Evolutionary conservation across 169 alveolate species (phyloP), one percentile per base, ranked within the genome.

Genomic region (Plasmodium ovale): DNA sequence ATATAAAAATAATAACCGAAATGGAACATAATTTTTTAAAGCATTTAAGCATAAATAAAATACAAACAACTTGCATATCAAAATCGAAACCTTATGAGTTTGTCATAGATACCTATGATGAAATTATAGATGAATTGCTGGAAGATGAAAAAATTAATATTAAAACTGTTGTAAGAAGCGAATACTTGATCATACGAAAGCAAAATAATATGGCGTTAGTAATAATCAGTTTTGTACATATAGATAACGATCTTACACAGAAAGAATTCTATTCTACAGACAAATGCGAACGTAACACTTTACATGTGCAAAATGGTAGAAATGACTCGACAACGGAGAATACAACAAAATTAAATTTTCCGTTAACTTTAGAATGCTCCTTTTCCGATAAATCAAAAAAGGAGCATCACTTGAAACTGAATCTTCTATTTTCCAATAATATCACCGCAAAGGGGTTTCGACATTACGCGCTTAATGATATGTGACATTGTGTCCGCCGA

Each of bases 191-290:
- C 62, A 67, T 77, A 39, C 59, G 62, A 31, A 77, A 54, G 33
- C 88, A 77, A 39, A 77, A 77, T 60, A 77, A 77, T 39, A 62
- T 77, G 88, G 88, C 88, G 42, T 77, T 77, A 77, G 37, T 77
- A 77, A 60, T 77, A 16, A 77, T 77, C 3, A 77, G 69, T 62
- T 77, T 77, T 47, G 29, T 19, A 29, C 62, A 77, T 37, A 62
- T n/a, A 42, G 74, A 64, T 0, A 53, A 53, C 54, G 58, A 33
- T 47, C 1, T 16, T 69, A n/a, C 47, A 16, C 27, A 14, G 5
- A 49, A 6, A 25, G 49, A n/a, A 37, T 33, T 39, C 10, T 59
- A 39, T 21, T 23, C 60, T 31, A 31, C 29, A 33, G 25, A 53
- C 6, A 42, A 60, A 64, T 10, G 42, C 12, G 56, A 49, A 31